Evolutionary conservation across 345 rosid genomes (phyloP).

Genomic region (Alliaria petiolata): DNA sequence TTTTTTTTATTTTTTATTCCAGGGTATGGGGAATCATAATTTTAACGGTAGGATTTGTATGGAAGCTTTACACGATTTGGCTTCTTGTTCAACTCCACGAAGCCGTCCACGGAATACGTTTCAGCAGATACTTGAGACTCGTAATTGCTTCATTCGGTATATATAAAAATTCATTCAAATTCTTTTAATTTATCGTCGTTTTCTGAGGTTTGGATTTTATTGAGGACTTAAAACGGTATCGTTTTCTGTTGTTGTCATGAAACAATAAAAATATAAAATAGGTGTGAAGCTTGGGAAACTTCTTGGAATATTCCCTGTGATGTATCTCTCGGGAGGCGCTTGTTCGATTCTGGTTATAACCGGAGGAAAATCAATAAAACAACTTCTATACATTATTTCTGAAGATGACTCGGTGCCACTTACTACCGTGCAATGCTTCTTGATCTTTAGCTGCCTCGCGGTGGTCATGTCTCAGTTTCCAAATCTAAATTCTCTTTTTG

Average conservation of each 20-base stretch:
- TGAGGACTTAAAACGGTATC: not conserved
- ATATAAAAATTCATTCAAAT: not conserved
- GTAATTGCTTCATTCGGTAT: slow-evolving; percentile 59
- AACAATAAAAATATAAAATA: slow-evolving; percentile 12
- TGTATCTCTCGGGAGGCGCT: slow-evolving; percentile 71
- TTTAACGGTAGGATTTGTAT: slow-evolving; percentile 53
- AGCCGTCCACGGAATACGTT: slow-evolving; percentile 50
- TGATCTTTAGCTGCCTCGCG: slow-evolving; percentile 46
- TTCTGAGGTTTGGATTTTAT: not conserved
- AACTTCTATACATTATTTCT: slow-evolving; percentile 21
- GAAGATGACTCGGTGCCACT: slow-evolving; percentile 32
- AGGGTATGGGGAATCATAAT: slow-evolving; percentile 76
- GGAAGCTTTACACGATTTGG: slow-evolving; percentile 81
- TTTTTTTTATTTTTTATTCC: not conserved
- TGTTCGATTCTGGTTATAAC: slow-evolving; percentile 48
- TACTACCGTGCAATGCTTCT: slow-evolving; percentile 49
- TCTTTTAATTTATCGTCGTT: not conserved
- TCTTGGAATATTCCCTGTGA: slow-evolving; percentile 49
- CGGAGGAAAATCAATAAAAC: slow-evolving; percentile 43
- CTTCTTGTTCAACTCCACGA: slow-evolving; percentile 83
- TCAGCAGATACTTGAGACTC: slow-evolving; percentile 70
- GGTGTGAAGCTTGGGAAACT: slow-evolving; percentile 49
- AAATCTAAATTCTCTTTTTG: slow-evolving; percentile 61
- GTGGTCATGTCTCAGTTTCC: slow-evolving; percentile 60
- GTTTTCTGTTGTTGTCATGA: not conserved